Evolutionary conservation across 148 eudicot genomes (phyloP).

Genomic region (Euryodendron excelsum): DNA sequence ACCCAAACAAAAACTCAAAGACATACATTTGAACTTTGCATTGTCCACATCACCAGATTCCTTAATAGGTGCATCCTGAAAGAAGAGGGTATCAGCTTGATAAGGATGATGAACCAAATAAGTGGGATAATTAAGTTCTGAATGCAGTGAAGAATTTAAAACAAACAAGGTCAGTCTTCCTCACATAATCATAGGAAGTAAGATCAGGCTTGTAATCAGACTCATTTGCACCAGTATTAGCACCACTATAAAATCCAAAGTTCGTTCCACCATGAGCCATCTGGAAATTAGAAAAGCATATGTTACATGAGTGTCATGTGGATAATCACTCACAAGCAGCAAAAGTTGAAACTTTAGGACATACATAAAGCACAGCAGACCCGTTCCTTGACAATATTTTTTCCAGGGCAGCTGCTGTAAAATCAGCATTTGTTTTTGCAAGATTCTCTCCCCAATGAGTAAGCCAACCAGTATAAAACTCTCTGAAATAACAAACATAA

Average conservation of each 20-base stretch:
- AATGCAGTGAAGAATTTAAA: neutral
- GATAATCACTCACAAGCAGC: neutral
- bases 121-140: neutral
- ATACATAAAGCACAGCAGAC: constrained; percentile 93
- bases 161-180: constrained; percentile 27
- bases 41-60: constrained; percentile 97
- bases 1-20: neutral
- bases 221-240: constrained; percentile 71
- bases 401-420: constrained; percentile 68
- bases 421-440: constrained; percentile 70
- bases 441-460: constrained; percentile 92
- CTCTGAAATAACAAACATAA: constrained; percentile 46
- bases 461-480: constrained; percentile 98
- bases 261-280: constrained; percentile 99
- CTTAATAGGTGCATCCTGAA: constrained; percentile 89
- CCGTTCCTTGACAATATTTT: constrained; percentile 77
- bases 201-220: constrained; percentile 91
- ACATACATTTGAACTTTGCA: constrained; percentile 72
- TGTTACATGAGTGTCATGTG: constrained; percentile 16
- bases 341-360: constrained; percentile 23
- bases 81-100: constrained; percentile 5
- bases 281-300: constrained; percentile 38
- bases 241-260: constrained; percentile 92
- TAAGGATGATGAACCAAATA: neutral
- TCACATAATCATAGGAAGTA: constrained; percentile 97